phyloP scores from a whole-genome alignment of 2,329 filamentous ascomycete species.

The Dactylellina leptospora region DNA sequence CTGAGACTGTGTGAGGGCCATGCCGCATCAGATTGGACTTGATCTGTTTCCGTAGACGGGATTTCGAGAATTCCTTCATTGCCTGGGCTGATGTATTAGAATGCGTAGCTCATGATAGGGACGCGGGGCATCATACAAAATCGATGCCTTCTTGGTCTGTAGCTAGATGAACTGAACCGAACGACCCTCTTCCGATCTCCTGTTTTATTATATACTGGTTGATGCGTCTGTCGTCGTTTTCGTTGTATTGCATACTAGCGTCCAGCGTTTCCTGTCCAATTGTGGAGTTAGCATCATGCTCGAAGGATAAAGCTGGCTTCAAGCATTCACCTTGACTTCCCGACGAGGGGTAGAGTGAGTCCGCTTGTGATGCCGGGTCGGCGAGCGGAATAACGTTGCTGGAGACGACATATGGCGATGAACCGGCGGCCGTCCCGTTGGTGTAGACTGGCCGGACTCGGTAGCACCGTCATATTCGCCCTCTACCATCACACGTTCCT shows the following conservation, averaged over 20 bases:
- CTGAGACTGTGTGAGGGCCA: slow-evolving; percentile 65
- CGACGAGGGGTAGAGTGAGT: slow-evolving; percentile 55
- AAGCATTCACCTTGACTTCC: slow-evolving; percentile 53
- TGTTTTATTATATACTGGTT: slow-evolving; percentile 74
- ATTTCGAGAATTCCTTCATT: slow-evolving; percentile 97
- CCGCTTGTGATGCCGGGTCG: slow-evolving; percentile 55
- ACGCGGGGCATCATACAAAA: slow-evolving; percentile 71
- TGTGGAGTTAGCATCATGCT: background rate
- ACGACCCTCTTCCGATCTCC: slow-evolving; percentile 96
- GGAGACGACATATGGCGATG: slow-evolving; percentile 50
- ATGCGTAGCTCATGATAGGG: slow-evolving; percentile 31
- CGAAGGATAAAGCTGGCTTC: background rate
- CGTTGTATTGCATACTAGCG: slow-evolving; percentile 56
- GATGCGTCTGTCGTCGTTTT: slow-evolving; percentile 55
- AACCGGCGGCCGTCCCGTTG: slow-evolving; percentile 42
- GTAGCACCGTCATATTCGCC: slow-evolving; percentile 22
- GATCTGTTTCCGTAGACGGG: slow-evolving; percentile 83
- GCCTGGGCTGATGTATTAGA: slow-evolving; percentile 68
- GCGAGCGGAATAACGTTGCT: slow-evolving; percentile 50
- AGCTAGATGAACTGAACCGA: slow-evolving; percentile 89
- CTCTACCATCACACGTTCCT: background rate
- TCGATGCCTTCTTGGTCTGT: slow-evolving; percentile 89
- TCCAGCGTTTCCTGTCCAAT: slow-evolving; percentile 55
- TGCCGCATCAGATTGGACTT: slow-evolving; percentile 85
- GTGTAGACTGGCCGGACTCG: slow-evolving; percentile 36